Evolutionary conservation across 345 rosid species (phyloP).

Genomic region (Rhizophora apiculata): DNA sequence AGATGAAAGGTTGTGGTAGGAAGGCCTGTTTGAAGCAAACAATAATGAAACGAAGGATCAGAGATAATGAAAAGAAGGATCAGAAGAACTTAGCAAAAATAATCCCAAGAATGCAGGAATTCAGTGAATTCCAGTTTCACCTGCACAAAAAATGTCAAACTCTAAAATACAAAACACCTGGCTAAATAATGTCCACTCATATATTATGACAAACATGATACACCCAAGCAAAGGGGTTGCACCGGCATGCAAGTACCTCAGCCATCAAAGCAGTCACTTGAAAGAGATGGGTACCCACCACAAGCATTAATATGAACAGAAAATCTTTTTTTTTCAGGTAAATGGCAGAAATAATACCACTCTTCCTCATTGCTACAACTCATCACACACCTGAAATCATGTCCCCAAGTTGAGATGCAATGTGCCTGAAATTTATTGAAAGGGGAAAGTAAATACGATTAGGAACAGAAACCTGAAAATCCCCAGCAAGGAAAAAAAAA

Average conservation of each 20-base stretch:
- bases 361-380: constrained; percentile 14
- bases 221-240: background rate
- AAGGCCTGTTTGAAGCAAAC: constrained; percentile 52
- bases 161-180: no score
- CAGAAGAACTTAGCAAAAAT: background rate
- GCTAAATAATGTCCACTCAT: no score
- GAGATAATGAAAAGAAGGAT: background rate
- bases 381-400: constrained; percentile 82
- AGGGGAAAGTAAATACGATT: constrained; percentile 9
- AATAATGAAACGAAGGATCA: background rate
- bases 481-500: constrained; percentile 9
- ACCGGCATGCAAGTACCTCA: background rate
- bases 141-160: no score
- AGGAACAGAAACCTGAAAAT: constrained; percentile 3
- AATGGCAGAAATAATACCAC: background rate
- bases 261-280: background rate
- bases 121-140: background rate
- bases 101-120: constrained; percentile 11
- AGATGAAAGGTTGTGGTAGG: constrained; percentile 84
- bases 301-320: background rate
- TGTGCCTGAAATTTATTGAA: constrained; percentile 67
- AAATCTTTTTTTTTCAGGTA: no score
- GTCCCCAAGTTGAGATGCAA: constrained; percentile 98
- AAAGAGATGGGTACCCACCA: background rate
- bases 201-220: no score